Conservation (phyloP, 495 filamentous ascomycete genomes). For the Friedmanniomyces simplex region DNA sequence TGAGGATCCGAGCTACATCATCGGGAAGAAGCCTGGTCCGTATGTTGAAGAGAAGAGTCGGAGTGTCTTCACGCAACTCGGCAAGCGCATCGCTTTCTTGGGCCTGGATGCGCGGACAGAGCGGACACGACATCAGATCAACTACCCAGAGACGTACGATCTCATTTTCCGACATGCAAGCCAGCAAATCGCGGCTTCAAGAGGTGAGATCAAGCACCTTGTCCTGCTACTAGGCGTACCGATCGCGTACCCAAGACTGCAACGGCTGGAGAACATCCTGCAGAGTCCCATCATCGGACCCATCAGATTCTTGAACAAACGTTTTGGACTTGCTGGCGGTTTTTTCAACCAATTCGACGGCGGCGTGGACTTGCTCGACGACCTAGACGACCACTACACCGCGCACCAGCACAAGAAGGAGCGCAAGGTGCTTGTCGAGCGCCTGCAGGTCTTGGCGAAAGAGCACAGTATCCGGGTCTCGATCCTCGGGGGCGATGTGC, state of each 20-base stretch:
- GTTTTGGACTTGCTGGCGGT: constrained; percentile 73
- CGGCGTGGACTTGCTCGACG: constrained; percentile 78
- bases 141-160: constrained; percentile 83
- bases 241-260: constrained; percentile 87
- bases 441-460: constrained; percentile 62
- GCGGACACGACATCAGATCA: constrained; percentile 83
- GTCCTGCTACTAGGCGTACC: constrained; percentile 83
- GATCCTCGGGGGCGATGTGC: constrained; percentile 74
- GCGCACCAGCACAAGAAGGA: constrained; percentile 85
- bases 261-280: constrained; percentile 87
- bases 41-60: constrained; percentile 75
- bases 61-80: constrained; percentile 74
- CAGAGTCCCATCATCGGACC: constrained; percentile 72
- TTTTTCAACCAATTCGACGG: constrained; percentile 94
- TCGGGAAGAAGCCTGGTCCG: constrained; percentile 61
- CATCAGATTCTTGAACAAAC: constrained; percentile 79
- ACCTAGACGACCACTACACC: constrained; percentile 86
- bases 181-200: constrained; percentile 47
- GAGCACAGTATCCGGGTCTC: constrained; percentile 67
- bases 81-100: constrained; percentile 70
- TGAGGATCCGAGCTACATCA: constrained; percentile 67
- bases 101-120: constrained; percentile 88
- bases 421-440: constrained; percentile 59
- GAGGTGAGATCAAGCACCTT: constrained; percentile 64
- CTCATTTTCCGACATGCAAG: constrained; percentile 61